These are phyloP conservation scores for Fusarium coicis DNA, from an alignment of 2,329 filamentous ascomycete species.

Conservation along the genomic window DNA sequence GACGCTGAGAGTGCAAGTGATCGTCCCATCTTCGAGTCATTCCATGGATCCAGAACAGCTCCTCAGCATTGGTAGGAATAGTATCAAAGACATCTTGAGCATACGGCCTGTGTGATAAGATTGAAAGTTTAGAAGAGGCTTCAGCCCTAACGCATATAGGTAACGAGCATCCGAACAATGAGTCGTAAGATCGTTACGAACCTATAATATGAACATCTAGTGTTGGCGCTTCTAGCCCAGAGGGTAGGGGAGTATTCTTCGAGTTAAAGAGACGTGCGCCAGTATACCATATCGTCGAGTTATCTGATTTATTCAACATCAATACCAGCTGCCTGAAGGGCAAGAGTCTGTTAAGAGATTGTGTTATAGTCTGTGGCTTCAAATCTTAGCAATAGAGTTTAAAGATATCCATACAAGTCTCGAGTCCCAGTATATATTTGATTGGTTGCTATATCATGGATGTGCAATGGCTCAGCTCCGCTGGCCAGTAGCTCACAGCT, in stretches of 20 bases:
- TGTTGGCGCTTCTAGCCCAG: background rate
- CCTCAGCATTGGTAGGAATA: too few relatives aligned
- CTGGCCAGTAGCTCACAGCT: background rate
- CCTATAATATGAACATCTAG: background rate
- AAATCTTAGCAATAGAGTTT: too few relatives aligned
- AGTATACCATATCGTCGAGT: too few relatives aligned
- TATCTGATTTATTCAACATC: background rate
- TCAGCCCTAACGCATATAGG: background rate
- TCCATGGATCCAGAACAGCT: background rate
- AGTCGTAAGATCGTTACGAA: background rate
- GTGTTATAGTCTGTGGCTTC: too few relatives aligned
- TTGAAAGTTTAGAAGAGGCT: background rate
- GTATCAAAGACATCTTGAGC: background rate
- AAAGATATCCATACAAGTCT: background rate
- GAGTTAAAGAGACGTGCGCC: background rate
- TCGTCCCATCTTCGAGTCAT: background rate
- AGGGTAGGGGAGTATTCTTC: background rate
- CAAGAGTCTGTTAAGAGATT: too few relatives aligned
- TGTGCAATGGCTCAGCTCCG: background rate
- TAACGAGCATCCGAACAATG: background rate
- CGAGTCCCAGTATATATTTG: too few relatives aligned
- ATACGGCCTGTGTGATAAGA: background rate
- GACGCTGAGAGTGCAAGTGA: background rate
- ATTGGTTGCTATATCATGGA: background rate
- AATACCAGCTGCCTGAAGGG: background rate